Evolutionary conservation across 1,139 yeast genomes (phyloP), one percentile per base, ranked within the genome.

Genomic region (Torulaspora pretoriensis): DNA sequence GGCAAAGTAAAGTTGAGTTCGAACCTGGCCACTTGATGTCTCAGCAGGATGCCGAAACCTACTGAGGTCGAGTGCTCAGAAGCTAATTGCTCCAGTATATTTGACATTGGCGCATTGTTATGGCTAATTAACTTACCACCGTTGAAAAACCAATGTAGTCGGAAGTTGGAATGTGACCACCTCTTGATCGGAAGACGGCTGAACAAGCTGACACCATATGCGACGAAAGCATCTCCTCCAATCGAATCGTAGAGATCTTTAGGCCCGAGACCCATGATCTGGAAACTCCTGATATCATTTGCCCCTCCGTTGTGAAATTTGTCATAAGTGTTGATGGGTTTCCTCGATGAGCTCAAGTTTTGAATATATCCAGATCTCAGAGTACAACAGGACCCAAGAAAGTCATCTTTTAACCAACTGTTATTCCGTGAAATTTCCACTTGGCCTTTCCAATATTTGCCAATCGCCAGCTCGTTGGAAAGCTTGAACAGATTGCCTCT

Each of bases 1-100:
- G 98, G 98, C 30, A 90, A 65, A 1, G 85, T 85, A 54, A 90
- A 81, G 63, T 89, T 90, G 54, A 92, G 75, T 66, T 92, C 98
- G 59, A 92, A 85, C 51, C 97, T 74, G 0, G 97, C 97, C 65
- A 80, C 78, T 1, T 96, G 95, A 61, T 89, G 96, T 51, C 82
- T 81, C 61, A 83, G 88, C 14, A 87, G 73, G 3, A 92, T 53
- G 1, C 98, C 98, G 45, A 81, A 51, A 1, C 97, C 97, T 32
- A 72, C 68, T 27, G 90, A 74, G 0, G 79, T 63, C 2, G 88
- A 78, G 26, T 77, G 78, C 40, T 70, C 69, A 9, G 54, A 52
- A 0, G 61, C 34, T 28, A 78, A 53, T 3, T 61, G 53, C n/a
- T 54, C 53, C 1, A 69, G 9, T 14, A 65, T 58, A 10, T 57